phyloP scores from a whole-genome alignment of 495 filamentous ascomycete genomes.

The Tuber indicum region DNA sequence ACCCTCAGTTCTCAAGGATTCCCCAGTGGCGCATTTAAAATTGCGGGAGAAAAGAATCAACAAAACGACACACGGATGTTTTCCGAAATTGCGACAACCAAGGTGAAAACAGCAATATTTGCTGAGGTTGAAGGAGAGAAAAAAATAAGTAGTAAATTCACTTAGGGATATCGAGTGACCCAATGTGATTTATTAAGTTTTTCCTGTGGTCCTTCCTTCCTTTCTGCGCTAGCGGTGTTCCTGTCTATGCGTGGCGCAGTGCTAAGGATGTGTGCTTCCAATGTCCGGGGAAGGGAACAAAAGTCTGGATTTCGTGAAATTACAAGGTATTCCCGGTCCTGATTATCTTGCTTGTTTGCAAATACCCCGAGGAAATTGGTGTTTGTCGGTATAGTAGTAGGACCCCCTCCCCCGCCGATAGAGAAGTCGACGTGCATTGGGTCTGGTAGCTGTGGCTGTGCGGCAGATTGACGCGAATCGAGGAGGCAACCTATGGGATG shows the following conservation, averaged over 20 bases:
- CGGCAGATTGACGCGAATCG: neutral
- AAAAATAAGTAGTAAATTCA: neutral
- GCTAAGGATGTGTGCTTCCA: neutral
- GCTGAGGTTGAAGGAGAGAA: too few species aligned
- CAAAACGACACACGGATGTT: too few species aligned
- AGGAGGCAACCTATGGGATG: neutral
- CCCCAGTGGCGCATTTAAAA: too few species aligned
- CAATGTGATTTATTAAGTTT: neutral
- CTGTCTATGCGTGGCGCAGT: neutral
- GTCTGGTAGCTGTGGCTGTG: neutral
- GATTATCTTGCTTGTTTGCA: neutral
- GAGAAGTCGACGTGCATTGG: neutral
- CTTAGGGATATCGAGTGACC: neutral
- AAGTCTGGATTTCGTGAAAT: neutral
- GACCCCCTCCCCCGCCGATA: neutral
- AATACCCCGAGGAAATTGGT: neutral
- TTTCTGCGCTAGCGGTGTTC: neutral
- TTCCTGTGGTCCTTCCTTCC: neutral
- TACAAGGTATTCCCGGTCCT: neutral
- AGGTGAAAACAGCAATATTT: too few species aligned
- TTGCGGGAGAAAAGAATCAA: too few species aligned
- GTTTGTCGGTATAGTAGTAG: neutral
- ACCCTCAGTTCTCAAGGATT: too few species aligned
- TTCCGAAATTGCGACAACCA: too few species aligned
- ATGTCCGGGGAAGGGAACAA: neutral